Evolutionary conservation across 768 basidiomycete genomes (phyloP), one percentile per base, ranked within the genome.

Genomic region (Naganishia kalamii): DNA sequence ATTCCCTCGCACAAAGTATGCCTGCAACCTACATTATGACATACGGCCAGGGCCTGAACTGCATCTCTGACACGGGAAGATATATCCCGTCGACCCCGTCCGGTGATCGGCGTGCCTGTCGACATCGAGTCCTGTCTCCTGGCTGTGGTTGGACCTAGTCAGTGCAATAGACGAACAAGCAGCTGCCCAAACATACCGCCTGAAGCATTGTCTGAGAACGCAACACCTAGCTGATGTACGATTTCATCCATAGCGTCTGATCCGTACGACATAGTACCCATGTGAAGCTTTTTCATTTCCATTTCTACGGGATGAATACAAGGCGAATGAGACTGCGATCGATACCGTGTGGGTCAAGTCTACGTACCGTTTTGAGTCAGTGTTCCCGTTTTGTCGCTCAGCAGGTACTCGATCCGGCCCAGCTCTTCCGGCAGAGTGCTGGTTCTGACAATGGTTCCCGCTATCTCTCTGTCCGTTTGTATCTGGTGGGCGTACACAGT

Each of bases 221-320:
- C 88, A 54, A 86, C 81, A 15, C 86, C 85, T n/a, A 99, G 82
- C 70, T 98, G 91, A 80, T 90, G 90, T 1, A 87, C 85, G 25
- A 98, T 91, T 75, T 99, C 96, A 71, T 99, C 96, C 94, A 99
- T 98, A n/a, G 96, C 88, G 71, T 99, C 96, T 68, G 82, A 87
- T 1, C 90, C 93, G 73, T 93, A 99, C 0, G 91, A 93, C 84
- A 97, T 90, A 1, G 96, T 99, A 4, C 96, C 96, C 88, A 98
- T 90, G 73, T 98, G 96, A 30, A 99, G 81, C 76, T 96, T 99
- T 82, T 88, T 92, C 88, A 98, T 89, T 79, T 98, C 94, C 96
- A 99, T 99, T 76, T 97, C 94, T 97, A 77, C 4, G 15, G 12
- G 19, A 21, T 3, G 19, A 27, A 19, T 33, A 6, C 19, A 6